Conservation (phyloP, 805 yeast genomes). For the Metschnikowia arizonensis region DNA sequence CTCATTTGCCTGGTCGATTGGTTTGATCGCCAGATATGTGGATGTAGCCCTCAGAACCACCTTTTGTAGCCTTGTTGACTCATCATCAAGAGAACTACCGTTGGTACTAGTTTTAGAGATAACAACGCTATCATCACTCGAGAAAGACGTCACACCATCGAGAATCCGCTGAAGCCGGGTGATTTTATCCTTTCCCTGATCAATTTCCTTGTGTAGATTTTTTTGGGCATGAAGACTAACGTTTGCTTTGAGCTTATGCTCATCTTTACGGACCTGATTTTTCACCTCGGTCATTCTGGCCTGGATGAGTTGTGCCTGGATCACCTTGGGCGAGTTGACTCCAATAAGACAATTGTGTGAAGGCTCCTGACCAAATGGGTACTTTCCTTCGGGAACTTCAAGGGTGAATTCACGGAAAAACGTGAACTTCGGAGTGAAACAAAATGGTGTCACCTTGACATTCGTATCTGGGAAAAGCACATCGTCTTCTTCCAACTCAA, state of each 20-base stretch:
- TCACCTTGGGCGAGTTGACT: conserved; percentile 48
- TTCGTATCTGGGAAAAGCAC: conserved; percentile 39
- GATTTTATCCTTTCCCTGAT: conserved; percentile 18
- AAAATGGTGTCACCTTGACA: conserved; percentile 44
- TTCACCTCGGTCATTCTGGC: conserved; percentile 16
- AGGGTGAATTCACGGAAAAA: conserved; percentile 53
- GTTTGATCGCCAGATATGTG: conserved; percentile 28
- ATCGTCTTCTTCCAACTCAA: conserved; percentile 58
- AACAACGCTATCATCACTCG: not conserved
- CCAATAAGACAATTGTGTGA: conserved; percentile 68
- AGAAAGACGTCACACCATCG: conserved; percentile 16
- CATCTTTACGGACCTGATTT: conserved; percentile 12
- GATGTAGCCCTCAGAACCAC: conserved; percentile 15
- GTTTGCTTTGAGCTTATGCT: conserved; percentile 10
- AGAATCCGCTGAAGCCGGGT: conserved; percentile 25
- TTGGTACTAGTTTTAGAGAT: conserved; percentile 3
- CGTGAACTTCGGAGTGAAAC: conserved; percentile 54
- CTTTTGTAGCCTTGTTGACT: conserved; percentile 5
- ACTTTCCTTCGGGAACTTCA: conserved; percentile 38
- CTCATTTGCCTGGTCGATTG: conserved; percentile 24
- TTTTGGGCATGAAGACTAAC: not conserved
- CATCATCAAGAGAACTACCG: not conserved
- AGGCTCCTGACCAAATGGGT: conserved; percentile 57
- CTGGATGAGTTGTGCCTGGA: conserved; percentile 45
- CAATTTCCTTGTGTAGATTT: conserved; percentile 2